phyloP scores from a whole-genome alignment of 805 yeast genomes.

The Pichia pseudocactophila region DNA sequence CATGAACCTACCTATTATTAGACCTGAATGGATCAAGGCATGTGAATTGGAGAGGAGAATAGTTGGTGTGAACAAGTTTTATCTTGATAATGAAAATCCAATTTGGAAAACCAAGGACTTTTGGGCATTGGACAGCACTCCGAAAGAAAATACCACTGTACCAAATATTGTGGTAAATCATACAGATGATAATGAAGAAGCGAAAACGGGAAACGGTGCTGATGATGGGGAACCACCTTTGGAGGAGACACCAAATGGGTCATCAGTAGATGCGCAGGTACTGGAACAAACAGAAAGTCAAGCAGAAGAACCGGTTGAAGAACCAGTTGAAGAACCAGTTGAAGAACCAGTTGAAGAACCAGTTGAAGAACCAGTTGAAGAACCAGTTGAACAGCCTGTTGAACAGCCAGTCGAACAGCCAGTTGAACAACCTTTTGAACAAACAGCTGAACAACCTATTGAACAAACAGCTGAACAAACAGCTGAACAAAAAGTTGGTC shows the following conservation, averaged over 20 bases:
- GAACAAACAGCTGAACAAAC: neutral
- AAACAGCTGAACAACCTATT: neutral
- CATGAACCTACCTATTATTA: slow-evolving; percentile 82
- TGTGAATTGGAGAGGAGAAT: slow-evolving; percentile 83
- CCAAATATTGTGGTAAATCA: slow-evolving; percentile 1
- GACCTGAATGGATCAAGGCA: slow-evolving; percentile 96
- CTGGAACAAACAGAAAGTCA: slow-evolving; percentile 4
- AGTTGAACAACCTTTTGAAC: slow-evolving; percentile 2
- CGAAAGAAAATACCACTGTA: neutral
- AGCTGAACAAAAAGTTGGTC: neutral
- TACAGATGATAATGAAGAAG: neutral
- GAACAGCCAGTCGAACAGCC: neutral
- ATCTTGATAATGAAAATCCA: slow-evolving; percentile 45
- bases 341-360: slow-evolving; percentile 7
- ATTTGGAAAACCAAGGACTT: slow-evolving; percentile 40
- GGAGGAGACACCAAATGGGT: slow-evolving; percentile 1
- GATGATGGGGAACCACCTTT: slow-evolving; percentile 1
- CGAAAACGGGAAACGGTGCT: neutral
- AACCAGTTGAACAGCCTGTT: slow-evolving; percentile 10
- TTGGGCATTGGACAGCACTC: slow-evolving; percentile 13
- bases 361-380: neutral
- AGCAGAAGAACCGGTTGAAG: slow-evolving; percentile 1
- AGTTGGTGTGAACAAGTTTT: slow-evolving; percentile 87
- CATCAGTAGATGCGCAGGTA: too few species aligned
- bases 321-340: slow-evolving; percentile 6